These are phyloP conservation scores for Cyclocybe cylindracea DNA, from an alignment of 768 basidiomycete species.

Conservation along the genomic window DNA sequence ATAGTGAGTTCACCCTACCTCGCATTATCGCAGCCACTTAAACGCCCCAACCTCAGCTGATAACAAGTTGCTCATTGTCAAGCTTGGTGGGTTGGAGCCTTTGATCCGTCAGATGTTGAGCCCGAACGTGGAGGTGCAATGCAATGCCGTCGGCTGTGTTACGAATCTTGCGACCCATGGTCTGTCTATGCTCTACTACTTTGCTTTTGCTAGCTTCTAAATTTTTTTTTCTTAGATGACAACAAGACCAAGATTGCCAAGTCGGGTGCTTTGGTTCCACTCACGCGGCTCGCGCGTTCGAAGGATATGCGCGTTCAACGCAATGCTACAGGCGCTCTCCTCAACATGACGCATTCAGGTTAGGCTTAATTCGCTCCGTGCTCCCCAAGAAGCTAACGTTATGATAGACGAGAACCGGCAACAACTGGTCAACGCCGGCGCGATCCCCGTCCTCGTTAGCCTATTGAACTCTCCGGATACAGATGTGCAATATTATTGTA, in stretches of 20 bases:
- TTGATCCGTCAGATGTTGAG: constrained; percentile 98
- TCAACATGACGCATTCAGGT: constrained; percentile 99
- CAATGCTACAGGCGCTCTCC: constrained; percentile 95
- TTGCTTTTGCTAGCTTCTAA: neutral
- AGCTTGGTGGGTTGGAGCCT: constrained; percentile 95
- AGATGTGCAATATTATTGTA: constrained; percentile 99
- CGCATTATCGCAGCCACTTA: constrained; percentile 8
- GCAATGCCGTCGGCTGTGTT: constrained; percentile 98
- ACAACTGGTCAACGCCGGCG: constrained; percentile 97
- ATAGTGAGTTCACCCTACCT: constrained; percentile 63
- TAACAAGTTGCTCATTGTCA: constrained; percentile 98
- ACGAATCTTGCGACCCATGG: constrained; percentile 99
- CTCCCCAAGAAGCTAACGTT: constrained; percentile 1
- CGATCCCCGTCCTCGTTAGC: constrained; percentile 95
- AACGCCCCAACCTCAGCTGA: constrained; percentile 61
- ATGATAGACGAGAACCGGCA: constrained; percentile 92
- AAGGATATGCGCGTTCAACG: constrained; percentile 99
- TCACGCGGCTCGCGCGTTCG: constrained; percentile 92
- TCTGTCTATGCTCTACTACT: constrained; percentile 34
- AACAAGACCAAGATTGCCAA: constrained; percentile 99
- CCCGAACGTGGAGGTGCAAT: constrained; percentile 98
- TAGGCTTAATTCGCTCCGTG: constrained; percentile 20
- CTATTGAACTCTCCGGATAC: constrained; percentile 95
- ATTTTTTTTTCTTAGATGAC: constrained; percentile 62
- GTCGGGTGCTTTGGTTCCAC: constrained; percentile 96